Percentiles rank a stretch among this genome's conserved stretches.
phyloP scores from a whole-genome alignment of 2,329 filamentous ascomycete genomes.

The Thelonectria olida region DNA sequence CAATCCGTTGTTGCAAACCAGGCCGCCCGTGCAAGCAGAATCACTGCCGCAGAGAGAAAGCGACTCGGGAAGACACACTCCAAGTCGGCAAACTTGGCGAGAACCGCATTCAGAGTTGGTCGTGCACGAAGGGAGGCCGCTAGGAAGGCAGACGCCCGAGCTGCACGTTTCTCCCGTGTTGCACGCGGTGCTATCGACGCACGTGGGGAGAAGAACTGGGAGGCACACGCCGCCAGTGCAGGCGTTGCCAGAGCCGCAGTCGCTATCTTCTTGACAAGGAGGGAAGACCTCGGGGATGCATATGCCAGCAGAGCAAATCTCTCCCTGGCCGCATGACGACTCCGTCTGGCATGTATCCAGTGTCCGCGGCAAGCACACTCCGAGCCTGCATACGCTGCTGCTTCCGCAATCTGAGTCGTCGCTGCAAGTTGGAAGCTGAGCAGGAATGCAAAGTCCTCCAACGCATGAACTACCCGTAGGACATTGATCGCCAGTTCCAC shows the following conservation, averaged over 20 bases:
- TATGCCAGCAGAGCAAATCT: constrained; percentile 11
- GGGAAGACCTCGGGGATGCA: constrained; percentile 18
- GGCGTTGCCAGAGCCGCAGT: constrained; percentile 4
- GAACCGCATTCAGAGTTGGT: constrained; percentile 14
- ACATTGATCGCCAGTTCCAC: not conserved
- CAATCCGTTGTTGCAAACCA: constrained; percentile 3
- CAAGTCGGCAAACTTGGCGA: constrained; percentile 8
- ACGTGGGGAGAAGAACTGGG: not conserved
- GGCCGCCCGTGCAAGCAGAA: not conserved
- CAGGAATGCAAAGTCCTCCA: constrained; percentile 7
- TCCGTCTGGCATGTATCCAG: constrained; percentile 1
- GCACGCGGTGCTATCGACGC: not conserved
- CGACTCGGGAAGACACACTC: constrained; percentile 1
- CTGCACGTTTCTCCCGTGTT: constrained; percentile 1
- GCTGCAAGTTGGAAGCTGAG: constrained; percentile 1
- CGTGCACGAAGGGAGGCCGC: not conserved
- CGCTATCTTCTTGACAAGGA: not conserved
- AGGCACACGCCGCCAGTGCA: constrained; percentile 17
- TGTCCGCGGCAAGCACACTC: constrained; percentile 3
- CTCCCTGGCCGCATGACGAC: not conserved
- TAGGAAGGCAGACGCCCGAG: constrained; percentile 13
- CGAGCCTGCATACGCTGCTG: constrained; percentile 13
- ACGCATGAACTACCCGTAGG: constrained; percentile 5
- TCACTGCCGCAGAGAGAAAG: not conserved
- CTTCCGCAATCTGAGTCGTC: constrained; percentile 13